These are phyloP conservation scores for Stagonosporopsis cucurbitacearum DNA, from an alignment of 2,329 filamentous ascomycete genomes.

Conservation along the genomic window DNA sequence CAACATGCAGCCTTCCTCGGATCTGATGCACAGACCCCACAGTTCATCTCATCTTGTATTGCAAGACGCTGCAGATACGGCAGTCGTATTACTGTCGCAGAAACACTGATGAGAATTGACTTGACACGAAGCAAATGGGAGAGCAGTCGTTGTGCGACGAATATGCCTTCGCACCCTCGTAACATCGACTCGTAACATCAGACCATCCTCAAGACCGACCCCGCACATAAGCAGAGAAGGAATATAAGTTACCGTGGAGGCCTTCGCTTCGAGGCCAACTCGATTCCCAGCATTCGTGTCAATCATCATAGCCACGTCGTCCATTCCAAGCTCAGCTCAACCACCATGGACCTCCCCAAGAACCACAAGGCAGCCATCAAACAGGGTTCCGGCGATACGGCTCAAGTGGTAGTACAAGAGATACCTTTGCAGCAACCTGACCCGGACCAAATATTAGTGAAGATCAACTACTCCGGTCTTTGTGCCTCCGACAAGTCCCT, in stretches of 20 bases:
- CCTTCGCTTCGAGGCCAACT: neutral
- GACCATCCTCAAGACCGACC: neutral
- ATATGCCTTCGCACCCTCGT: neutral
- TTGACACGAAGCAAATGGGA: neutral
- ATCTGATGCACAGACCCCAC: no score
- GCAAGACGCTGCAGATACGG: neutral
- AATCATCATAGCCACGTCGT: constrained; percentile 13
- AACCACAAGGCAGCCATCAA: constrained; percentile 48
- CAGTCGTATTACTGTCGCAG: neutral
- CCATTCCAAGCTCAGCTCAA: neutral
- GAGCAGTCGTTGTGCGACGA: neutral
- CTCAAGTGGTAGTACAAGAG: constrained; percentile 35
- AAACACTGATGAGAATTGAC: neutral
- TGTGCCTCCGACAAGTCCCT: constrained; percentile 60
- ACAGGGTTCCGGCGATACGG: constrained; percentile 32
- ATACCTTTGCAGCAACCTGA: constrained; percentile 48
- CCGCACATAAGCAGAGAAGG: neutral
- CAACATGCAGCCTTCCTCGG: neutral
- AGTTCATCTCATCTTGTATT: no score
- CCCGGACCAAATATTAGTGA: constrained; percentile 62
- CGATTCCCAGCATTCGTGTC: neutral
- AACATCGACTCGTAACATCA: neutral
- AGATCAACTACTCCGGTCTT: constrained; percentile 63
- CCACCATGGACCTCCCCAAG: constrained; percentile 40
- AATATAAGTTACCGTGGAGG: neutral